Base-by-base conservation (phyloP, 2,329 filamentous ascomycete genomes). In the Penicillium olsonii region DNA sequence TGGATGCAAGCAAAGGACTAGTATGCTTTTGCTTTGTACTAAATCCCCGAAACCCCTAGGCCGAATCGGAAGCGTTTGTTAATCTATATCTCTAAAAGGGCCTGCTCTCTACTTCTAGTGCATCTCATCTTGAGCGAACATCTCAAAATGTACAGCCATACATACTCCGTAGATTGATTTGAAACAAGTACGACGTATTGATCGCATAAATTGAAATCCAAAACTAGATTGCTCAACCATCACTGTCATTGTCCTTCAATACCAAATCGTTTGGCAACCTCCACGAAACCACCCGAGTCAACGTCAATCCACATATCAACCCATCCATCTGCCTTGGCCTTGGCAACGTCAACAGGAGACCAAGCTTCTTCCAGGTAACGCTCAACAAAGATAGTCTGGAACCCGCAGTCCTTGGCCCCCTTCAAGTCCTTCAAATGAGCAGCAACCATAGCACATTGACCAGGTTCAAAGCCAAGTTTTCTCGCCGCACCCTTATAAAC, bases 361-460 rank as follows among this genome's bases (percentile, higher is more conserved):
- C 82, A 86, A 6, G 73, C 76, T 69, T 92, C 88, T 69, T 95
- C 89, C 37, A 68, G 58, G 3, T 70, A 67, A 50, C 89, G 76
- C 71, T 89, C 87, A 2, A 94, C 82, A 65, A 91, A 94, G 2
- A 94, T 77, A 0, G 87, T 89, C 59, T 80, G 77, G 52, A 91
- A 72, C 0, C 89, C 89, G 52, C 76, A 78, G 2, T 61, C 65
- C 59, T 83, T 83, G 4, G 89, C 89, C 0, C 80, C 86, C 52
- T 81, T 73, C 46, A 94, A 70, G 68, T 92, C 89, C 5, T 63
- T 68, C 50, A 92, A 71, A 70, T 92, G 88, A 31, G 88, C 84
- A 14, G 90, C 89, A 17, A 94, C 87, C 82, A 94, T 84, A 17
- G 83, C 87, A 49, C 89, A 86, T 62, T 91, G 77, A 2, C 67